Percentiles rank a stretch among this genome's conserved stretches.
Evolutionary conservation across 768 basidiomycete genomes (phyloP).

Genomic region (Tylopilus rubrobrunneus): DNA sequence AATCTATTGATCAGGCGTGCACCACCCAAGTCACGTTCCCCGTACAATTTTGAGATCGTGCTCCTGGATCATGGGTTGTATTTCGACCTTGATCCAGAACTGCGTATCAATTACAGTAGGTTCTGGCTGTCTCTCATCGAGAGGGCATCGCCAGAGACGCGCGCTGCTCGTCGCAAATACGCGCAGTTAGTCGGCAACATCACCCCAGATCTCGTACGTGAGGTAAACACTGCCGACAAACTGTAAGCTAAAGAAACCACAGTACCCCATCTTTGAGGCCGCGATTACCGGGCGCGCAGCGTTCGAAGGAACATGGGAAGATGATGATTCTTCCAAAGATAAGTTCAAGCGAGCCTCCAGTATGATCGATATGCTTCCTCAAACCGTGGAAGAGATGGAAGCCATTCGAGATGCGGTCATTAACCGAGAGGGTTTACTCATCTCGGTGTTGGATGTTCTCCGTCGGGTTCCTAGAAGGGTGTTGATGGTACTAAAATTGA

Average conservation of each 20-base stretch:
- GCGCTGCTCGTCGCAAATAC: conserved; percentile 74
- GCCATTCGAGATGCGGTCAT: conserved; percentile 81
- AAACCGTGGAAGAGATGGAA: conserved; percentile 74
- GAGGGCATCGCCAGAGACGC: conserved; percentile 59
- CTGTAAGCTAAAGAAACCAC: conserved; percentile 4
- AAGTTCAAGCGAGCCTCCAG: conserved; percentile 61
- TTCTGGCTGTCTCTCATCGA: conserved; percentile 90
- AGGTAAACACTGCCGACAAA: neutral
- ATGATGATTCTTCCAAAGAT: conserved; percentile 31
- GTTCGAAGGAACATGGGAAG: conserved; percentile 58
- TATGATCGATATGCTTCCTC: conserved; percentile 70
- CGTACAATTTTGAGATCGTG: conserved; percentile 95
- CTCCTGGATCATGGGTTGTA: conserved; percentile 93
- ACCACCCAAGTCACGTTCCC: conserved; percentile 57
- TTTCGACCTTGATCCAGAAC: conserved; percentile 78
- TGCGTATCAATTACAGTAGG: conserved; percentile 81
- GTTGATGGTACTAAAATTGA: conserved; percentile 80
- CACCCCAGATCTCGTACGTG: conserved; percentile 72
- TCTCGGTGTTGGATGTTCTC: conserved; percentile 84
- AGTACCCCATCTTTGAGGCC: conserved; percentile 95
- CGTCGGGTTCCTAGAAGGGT: conserved; percentile 81
- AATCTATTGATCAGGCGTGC: conserved; percentile 89
- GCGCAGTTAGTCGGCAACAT: conserved; percentile 91
- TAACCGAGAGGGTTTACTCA: conserved; percentile 74
- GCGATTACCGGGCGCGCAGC: conserved; percentile 85